phyloP scores from a whole-genome alignment of 129 eudicot species.

The Flaveria linearis region DNA sequence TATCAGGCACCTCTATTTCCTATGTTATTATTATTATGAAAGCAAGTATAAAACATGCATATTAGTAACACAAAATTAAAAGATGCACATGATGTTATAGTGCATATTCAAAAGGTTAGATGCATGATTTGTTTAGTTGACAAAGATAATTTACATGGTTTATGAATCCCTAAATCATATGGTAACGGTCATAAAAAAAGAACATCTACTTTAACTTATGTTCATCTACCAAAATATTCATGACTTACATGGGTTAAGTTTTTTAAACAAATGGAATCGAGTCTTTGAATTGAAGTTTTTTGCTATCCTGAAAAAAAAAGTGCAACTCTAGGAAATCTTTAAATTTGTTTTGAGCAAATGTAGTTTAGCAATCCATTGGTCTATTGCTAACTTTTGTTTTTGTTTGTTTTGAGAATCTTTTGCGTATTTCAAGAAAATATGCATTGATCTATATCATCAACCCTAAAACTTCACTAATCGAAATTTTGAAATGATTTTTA shows the following conservation, averaged over 20 bases:
- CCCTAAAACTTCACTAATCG: not conserved
- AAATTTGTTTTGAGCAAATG: not conserved
- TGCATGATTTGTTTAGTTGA: not conserved
- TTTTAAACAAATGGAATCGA: too few relatives aligned
- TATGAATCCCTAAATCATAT: not conserved
- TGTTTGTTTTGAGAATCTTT: conserved; percentile 16
- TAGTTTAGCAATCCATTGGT: not conserved
- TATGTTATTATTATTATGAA: conserved; percentile 2
- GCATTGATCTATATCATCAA: not conserved
- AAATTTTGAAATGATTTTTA: too few relatives aligned
- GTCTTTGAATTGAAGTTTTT: too few relatives aligned
- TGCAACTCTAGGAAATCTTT: not conserved
- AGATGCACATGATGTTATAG: not conserved
- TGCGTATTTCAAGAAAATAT: not conserved
- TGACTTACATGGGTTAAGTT: too few relatives aligned
- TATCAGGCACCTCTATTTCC: conserved; percentile 30
- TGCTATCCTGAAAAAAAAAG: too few relatives aligned
- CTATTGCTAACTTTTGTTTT: not conserved
- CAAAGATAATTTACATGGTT: not conserved
- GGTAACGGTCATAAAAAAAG: not conserved
- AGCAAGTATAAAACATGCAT: not conserved
- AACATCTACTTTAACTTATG: not conserved
- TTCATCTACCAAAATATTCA: too few relatives aligned
- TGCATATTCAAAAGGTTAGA: not conserved
- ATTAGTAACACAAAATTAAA: not conserved